Percentiles rank a stretch among this genome's conserved stretches.
phyloP scores from a whole-genome alignment of 768 basidiomycete species.

The Termitomyces sp. region DNA sequence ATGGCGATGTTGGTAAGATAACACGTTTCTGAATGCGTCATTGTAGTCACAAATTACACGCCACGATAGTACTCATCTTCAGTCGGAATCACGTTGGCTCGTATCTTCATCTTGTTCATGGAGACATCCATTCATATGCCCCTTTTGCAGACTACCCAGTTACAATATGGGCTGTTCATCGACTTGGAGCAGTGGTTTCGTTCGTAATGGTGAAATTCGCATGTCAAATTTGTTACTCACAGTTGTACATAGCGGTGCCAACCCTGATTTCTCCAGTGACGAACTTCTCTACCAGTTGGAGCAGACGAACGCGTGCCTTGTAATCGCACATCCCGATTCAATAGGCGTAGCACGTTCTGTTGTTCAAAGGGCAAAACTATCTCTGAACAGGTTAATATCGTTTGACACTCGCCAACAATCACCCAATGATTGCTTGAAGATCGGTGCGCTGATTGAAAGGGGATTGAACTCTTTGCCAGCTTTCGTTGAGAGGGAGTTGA shows the following conservation, averaged over 20 bases:
- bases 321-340: slow-evolving; percentile 42
- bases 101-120: slow-evolving; percentile 6
- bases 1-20: slow-evolving; percentile 46
- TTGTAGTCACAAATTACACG: neutral
- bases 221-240: neutral
- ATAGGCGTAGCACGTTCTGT: slow-evolving; percentile 37
- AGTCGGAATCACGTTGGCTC: slow-evolving; percentile 64
- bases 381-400: slow-evolving; percentile 36
- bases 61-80: slow-evolving; percentile 49
- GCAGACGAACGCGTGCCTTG: slow-evolving; percentile 38
- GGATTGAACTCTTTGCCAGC: slow-evolving; percentile 31
- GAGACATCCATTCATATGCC: neutral
- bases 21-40: neutral
- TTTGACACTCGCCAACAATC: slow-evolving; percentile 21
- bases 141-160: slow-evolving; percentile 42
- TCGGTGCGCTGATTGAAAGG: slow-evolving; percentile 42
- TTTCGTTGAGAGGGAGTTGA: slow-evolving; percentile 47
- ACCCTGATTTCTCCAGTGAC: slow-evolving; percentile 47
- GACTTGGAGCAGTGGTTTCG: slow-evolving; percentile 53
- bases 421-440: slow-evolving; percentile 21
- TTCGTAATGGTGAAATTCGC: slow-evolving; percentile 21
- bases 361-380: slow-evolving; percentile 27
- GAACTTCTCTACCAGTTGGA: slow-evolving; percentile 55
- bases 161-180: slow-evolving; percentile 51
- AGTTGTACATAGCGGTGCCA: slow-evolving; percentile 42